Base-by-base conservation (phyloP, 2,329 filamentous ascomycete species). In the Calonectria naviculata region DNA sequence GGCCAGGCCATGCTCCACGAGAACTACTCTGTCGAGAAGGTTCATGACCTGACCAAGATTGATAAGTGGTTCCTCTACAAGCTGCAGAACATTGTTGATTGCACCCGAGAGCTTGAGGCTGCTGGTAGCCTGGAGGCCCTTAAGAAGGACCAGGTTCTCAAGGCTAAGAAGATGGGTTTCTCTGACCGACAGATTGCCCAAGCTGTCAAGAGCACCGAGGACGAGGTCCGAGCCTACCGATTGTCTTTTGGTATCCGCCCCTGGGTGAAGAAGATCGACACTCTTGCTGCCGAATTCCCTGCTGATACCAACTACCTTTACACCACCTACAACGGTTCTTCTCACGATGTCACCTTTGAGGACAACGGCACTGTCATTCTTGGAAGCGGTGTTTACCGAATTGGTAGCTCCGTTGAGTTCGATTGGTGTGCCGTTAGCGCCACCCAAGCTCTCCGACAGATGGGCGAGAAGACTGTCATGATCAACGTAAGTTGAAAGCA, bases 1-100 rank as follows among this genome's bases (percentile, higher is more conserved):
- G 96, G 97, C 54, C 95, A 98, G 86, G 97, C 97, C 75, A 97
- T 99, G 95, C 91, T 98, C 76, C 95, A 98, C 87, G 95, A 98
- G 86, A 93, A 93, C 84, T 99, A 99, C 88, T 91, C 94, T 2
- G 95, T 98, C 56, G 96, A 99, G 75, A 92, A 90, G 83, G 89
- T 99, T 19, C 95, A 98, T 82, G 95, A 98, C 8, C 87, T 99
- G 78, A 97, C 94, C 86, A 98, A 98, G 89, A 99, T 99, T 80
- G 97, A 98, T 87, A 98, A 97, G 86, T 98, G 97, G 97, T 99
- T 99, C 89, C 87, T 99, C 78, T 91, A 98, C 91, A 98, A 99
- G 90, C 91, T 99, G 63, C 93, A 98, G 86, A 98, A 98, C 87
- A 94, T 99, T 79, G 97, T 98, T 64, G 91, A 98, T 84, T 95